Percentiles rank a stretch among this genome's conserved stretches.
These are phyloP conservation scores for Sclerotiophoma versabilis DNA, from an alignment of 2,329 filamentous ascomycete genomes.

Conservation along the genomic window DNA sequence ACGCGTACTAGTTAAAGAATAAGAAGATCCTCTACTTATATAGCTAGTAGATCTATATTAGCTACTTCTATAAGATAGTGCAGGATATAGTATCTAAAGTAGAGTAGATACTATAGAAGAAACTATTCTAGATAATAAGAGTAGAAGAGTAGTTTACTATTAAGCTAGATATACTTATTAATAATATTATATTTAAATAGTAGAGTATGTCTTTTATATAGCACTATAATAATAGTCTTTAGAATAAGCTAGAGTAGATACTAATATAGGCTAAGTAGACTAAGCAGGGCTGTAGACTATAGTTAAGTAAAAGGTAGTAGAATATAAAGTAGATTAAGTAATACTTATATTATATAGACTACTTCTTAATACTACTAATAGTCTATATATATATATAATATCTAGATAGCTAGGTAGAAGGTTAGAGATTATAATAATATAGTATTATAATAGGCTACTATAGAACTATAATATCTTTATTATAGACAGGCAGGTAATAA, in stretches of 20 bases:
- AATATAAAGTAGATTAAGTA: background rate
- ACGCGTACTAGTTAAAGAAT: background rate
- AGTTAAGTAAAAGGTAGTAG: background rate
- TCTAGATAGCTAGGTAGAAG: background rate
- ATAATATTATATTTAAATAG: background rate
- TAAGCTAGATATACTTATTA: background rate
- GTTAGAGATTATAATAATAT: background rate
- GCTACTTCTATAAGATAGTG: too few species aligned
- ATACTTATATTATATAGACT: background rate
- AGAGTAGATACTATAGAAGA: too few species aligned
- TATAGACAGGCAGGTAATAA: constrained; percentile 24
- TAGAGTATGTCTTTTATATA: background rate
- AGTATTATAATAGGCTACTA: constrained; percentile 20
- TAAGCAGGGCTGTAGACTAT: background rate
- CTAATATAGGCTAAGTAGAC: background rate
- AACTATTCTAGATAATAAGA: background rate
- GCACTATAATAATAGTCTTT: background rate
- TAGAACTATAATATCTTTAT: constrained; percentile 31
- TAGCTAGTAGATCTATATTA: background rate
- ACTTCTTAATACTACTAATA: background rate
- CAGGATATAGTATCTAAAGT: too few species aligned
- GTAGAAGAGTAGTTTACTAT: background rate
- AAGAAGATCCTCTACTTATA: background rate
- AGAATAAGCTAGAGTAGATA: background rate
- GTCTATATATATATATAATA: background rate